phyloP scores from a whole-genome alignment of 768 basidiomycete genomes.

The Hypholoma sublateritium region DNA sequence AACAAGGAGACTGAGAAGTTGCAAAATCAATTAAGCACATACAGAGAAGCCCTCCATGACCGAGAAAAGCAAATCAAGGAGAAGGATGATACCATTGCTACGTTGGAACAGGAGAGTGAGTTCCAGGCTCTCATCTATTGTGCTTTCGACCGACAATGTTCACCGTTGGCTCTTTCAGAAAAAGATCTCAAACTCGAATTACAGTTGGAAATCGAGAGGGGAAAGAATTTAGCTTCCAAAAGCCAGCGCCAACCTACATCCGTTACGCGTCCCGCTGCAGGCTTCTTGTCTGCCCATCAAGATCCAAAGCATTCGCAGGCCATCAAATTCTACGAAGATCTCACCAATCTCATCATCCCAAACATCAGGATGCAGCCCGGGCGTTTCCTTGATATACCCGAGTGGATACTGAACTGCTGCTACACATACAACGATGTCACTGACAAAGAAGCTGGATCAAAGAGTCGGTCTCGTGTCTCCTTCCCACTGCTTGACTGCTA shows the following conservation, averaged over 20 bases:
- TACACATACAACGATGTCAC: slow-evolving; percentile 52
- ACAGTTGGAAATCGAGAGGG: slow-evolving; percentile 61
- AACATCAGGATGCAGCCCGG: slow-evolving; percentile 47
- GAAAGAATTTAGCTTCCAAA: slow-evolving; percentile 31
- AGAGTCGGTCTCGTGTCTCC: slow-evolving; percentile 30
- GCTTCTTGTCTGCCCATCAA: slow-evolving; percentile 33
- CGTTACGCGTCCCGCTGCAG: slow-evolving; percentile 34
- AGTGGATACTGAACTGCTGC: slow-evolving; percentile 65
- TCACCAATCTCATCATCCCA: slow-evolving; percentile 76
- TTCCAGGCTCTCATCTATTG: neutral
- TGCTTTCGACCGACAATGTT: neutral
- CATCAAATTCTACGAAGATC: slow-evolving; percentile 80
- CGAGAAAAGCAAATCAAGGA: slow-evolving; percentile 44
- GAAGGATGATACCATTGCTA: slow-evolving; percentile 45
- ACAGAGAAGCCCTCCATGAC: slow-evolving; percentile 37
- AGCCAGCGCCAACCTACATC: slow-evolving; percentile 40
- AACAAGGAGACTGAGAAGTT: slow-evolving; percentile 62
- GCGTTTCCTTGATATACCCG: slow-evolving; percentile 48
- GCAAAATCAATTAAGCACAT: slow-evolving; percentile 32
- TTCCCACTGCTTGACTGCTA: neutral
- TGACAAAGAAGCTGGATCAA: slow-evolving; percentile 26
- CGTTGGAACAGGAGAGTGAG: slow-evolving; percentile 51
- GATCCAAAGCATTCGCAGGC: slow-evolving; percentile 61
- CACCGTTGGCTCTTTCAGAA: slow-evolving; percentile 33
- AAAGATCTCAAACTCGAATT: slow-evolving; percentile 53